Conservation (phyloP, 345 rosid species). For the Erucastrum elatum region DNA sequence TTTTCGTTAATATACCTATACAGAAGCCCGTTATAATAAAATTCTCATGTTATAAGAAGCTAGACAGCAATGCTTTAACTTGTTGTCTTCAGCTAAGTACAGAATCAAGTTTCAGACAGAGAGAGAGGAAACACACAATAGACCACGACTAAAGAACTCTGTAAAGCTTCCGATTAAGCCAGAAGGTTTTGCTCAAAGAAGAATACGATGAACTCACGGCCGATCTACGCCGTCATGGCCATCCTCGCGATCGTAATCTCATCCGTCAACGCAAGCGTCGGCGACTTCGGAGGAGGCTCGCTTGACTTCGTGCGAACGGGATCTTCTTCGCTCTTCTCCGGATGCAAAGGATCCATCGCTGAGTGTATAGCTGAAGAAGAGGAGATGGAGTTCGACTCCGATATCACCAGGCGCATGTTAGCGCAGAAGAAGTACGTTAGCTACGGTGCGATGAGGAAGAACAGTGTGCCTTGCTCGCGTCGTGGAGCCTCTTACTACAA, state of each 20-base stretch:
- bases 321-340: slow-evolving; percentile 41
- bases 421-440: slow-evolving; percentile 73
- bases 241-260: slow-evolving; percentile 36
- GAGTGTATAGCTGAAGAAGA: slow-evolving; percentile 64
- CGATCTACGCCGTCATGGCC: slow-evolving; percentile 42
- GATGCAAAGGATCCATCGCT: slow-evolving; percentile 57
- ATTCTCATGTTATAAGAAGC: slow-evolving; percentile 32
- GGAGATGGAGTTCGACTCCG: slow-evolving; percentile 78
- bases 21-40: slow-evolving; percentile 4
- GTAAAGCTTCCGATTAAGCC: background rate
- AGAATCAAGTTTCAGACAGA: slow-evolving; percentile 3
- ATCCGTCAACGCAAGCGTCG: slow-evolving; percentile 44
- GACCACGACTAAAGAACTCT: background rate
- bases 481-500: slow-evolving; percentile 98
- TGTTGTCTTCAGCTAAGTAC: slow-evolving; percentile 32
- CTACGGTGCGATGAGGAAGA: slow-evolving; percentile 89
- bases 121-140: background rate
- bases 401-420: slow-evolving; percentile 77
- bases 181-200: slow-evolving; percentile 1
- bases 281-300: slow-evolving; percentile 40
- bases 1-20: background rate
- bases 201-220: slow-evolving; percentile 30
- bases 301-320: slow-evolving; percentile 55
- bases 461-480: slow-evolving; percentile 89
- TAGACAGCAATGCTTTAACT: slow-evolving; percentile 18